phyloP scores from a whole-genome alignment of 2,329 filamentous ascomycete species.

The Botrytis tulipae region DNA sequence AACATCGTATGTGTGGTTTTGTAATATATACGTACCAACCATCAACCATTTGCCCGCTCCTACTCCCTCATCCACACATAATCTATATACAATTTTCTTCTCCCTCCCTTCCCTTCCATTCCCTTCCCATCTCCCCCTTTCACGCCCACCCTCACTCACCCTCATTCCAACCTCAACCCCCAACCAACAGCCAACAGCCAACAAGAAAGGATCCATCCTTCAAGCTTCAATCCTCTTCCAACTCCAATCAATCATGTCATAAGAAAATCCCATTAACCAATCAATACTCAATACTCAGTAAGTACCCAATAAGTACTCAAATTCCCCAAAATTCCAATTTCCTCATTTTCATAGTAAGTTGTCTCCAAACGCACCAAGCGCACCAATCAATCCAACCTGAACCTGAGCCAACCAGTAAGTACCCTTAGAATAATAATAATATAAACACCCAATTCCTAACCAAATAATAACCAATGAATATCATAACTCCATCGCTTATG shows the following conservation, averaged over 20 bases:
- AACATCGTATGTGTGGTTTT: background rate
- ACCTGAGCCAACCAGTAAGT: background rate
- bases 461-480: background rate
- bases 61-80: background rate
- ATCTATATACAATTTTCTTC: background rate
- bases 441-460: background rate
- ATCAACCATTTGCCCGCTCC: background rate
- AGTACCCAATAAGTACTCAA: background rate
- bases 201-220: background rate
- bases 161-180: background rate
- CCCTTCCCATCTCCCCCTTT: background rate
- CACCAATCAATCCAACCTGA: background rate
- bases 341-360: background rate
- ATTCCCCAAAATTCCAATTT: background rate
- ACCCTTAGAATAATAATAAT: background rate
- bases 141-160: too few relatives aligned
- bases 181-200: background rate
- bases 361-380: background rate
- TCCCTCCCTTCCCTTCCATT: background rate
- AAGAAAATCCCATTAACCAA: background rate
- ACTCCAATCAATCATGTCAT: conserved; percentile 1
- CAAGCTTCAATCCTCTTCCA: background rate
- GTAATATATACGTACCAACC: background rate
- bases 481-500: conserved; percentile 16
- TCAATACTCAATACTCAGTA: background rate